These are phyloP conservation scores for Phytophthora hibernalis DNA, from an alignment of 352 stramenopile species.

Conservation along the genomic window DNA sequence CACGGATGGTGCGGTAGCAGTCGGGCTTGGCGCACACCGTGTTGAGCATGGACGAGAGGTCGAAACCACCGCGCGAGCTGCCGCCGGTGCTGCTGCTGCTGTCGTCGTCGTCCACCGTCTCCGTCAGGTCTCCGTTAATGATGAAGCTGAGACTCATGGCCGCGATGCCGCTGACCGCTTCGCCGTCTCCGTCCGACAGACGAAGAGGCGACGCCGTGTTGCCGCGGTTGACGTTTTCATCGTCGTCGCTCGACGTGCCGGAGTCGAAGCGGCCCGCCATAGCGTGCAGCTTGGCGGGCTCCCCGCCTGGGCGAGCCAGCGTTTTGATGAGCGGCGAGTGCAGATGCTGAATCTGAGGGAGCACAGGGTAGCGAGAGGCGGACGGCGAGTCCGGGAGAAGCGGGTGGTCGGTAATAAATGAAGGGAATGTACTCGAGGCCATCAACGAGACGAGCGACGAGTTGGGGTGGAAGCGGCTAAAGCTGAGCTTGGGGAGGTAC, in stretches of 20 bases:
- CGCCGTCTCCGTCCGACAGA: conserved; percentile 37
- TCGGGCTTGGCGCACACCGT: conserved; percentile 80
- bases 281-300: conserved; percentile 31
- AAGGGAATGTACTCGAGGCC: conserved; percentile 48
- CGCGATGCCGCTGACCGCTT: conserved; percentile 63
- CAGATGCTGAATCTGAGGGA: conserved; percentile 35
- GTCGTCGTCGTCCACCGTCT: conserved; percentile 39
- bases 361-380: conserved; percentile 21
- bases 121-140: conserved; percentile 69
- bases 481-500: conserved; percentile 36
- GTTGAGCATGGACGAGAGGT: conserved; percentile 78
- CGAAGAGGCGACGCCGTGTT: conserved; percentile 30
- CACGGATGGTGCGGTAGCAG: conserved; percentile 80
- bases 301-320: conserved; percentile 30
- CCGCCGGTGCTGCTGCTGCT: conserved; percentile 40
- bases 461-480: conserved; percentile 38
- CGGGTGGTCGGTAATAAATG: conserved; percentile 46
- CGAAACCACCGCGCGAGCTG: conserved; percentile 47
- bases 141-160: conserved; percentile 89
- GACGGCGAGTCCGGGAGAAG: conserved; percentile 28
- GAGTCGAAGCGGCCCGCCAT: conserved; percentile 43
- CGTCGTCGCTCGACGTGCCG: conserved; percentile 37
- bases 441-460: conserved; percentile 37
- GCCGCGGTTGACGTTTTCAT: conserved; percentile 39
- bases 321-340: conserved; percentile 38